Evolutionary conservation across 2,329 filamentous ascomycete genomes (phyloP), one percentile per base, ranked within the genome.

Genomic region (Pyricularia sp.): DNA sequence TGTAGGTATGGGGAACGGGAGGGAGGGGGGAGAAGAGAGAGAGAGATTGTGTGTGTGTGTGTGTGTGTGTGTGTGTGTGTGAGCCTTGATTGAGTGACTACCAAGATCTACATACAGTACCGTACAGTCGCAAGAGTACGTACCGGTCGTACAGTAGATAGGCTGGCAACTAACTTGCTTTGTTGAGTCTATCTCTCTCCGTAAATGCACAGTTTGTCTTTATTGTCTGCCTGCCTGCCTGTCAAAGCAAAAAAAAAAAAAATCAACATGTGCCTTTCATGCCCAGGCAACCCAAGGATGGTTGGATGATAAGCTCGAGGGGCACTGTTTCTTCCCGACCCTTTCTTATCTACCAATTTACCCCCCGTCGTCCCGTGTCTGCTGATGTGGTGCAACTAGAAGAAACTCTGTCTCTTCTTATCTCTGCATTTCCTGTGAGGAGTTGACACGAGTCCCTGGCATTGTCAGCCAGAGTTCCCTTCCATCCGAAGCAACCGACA

Each of bases 381-480:
- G 58, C 58, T 61, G 58, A 61, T 61, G 58, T 61, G n/a, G 58
- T 61, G 9, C n/a, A 25, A 26, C n/a, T 61, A 26, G 58, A 26
- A 61, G 58, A 26, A 61, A 61, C 58, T 61, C 58, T 61, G n/a
- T 61, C 25, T 61, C 58, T 61, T 61, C 58, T 61, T 61, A 61
- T 61, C 58, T 61, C 11, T 61, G n/a, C n/a, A 11, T 17, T 25
- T 11, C 23, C 23, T n/a, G n/a, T 26, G n/a, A 23, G 58, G 58
- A 61, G 58, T 61, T 61, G 58, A 23, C 58, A 61, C 58, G 58
- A 61, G 58, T 61, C 58, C 58, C n/a, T 23, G n/a, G n/a, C 23
- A 23, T 61, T 61, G 58, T 26, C 58, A 61, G n/a, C 25, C n/a
- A 25, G 25, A 26, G 25, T 61, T 26, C 23, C 23, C 58, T n/a